phyloP scores from a whole-genome alignment of 805 yeast genomes.

The Pichia pseudocactophila region DNA sequence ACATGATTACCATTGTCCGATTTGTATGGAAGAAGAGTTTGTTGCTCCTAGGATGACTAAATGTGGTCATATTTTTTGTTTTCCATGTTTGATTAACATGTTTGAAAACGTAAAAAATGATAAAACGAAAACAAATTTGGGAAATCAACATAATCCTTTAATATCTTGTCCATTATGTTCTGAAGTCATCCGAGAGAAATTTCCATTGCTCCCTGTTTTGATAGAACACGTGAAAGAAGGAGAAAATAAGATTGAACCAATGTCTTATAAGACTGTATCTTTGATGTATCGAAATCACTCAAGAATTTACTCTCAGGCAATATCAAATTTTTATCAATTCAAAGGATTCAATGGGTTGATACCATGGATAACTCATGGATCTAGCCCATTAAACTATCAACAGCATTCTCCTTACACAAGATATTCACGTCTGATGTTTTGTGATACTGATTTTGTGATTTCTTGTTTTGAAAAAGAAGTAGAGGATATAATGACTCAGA shows the following conservation, averaged over 20 bases:
- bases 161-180: conserved; percentile 69
- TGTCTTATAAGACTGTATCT: conserved; percentile 48
- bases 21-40: conserved; percentile 76
- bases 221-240: conserved; percentile 38
- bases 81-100: conserved; percentile 68
- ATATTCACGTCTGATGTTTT: conserved; percentile 64
- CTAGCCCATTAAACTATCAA: conserved; percentile 16
- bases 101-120: conserved; percentile 36
- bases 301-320: conserved; percentile 27
- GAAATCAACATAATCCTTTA: conserved; percentile 9
- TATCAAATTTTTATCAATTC: conserved; percentile 20
- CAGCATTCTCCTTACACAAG: conserved; percentile 27
- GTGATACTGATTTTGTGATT: conserved; percentile 44
- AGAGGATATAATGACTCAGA: conserved; percentile 38
- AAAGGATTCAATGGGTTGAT: conserved; percentile 32
- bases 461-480: conserved; percentile 56
- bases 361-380: conserved; percentile 40
- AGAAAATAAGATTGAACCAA: conserved; percentile 45
- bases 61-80: conserved; percentile 91
- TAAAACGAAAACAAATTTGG: conserved; percentile 22
- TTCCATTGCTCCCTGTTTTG: conserved; percentile 59
- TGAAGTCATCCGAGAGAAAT: conserved; percentile 41
- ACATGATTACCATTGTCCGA: conserved; percentile 71
- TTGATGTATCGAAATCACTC: conserved; percentile 46
- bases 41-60: conserved; percentile 91